phyloP scores from a whole-genome alignment of 2,329 filamentous ascomycete species.

The Monilinia fructigena region DNA sequence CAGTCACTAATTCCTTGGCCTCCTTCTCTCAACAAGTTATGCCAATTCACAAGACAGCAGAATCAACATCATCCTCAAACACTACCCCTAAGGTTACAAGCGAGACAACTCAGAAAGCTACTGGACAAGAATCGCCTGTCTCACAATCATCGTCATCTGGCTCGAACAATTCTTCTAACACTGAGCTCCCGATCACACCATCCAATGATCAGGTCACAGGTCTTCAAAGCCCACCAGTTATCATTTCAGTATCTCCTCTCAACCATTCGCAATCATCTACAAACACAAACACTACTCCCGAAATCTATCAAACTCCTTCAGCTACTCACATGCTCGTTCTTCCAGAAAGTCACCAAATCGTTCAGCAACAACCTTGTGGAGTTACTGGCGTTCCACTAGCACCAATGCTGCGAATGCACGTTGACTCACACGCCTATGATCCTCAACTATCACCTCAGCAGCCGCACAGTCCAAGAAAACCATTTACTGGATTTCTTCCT shows the following conservation, averaged over 20 bases:
- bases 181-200: not conserved
- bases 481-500: not conserved
- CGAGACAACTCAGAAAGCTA: not conserved
- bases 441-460: not conserved
- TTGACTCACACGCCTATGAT: not conserved
- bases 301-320: conserved; percentile 1
- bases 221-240: not conserved
- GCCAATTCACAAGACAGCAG: not conserved
- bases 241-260: not conserved
- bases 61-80: not conserved
- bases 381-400: conserved; percentile 9
- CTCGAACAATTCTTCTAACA: not conserved
- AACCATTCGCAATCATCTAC: not conserved
- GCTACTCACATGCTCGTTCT: not conserved
- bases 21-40: conserved; percentile 9
- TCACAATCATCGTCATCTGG: not conserved
- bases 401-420: not conserved
- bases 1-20: conserved; percentile 2
- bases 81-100: not conserved
- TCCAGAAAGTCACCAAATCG: not conserved
- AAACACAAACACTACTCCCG: not conserved
- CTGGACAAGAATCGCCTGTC: not conserved
- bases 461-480: not conserved
- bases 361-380: conserved; percentile 8
- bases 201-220: not conserved